A percentile compares a stretch with the other conserved stretches of the same genome.
Evolutionary conservation across 306 rosid genomes (phyloP).

Genomic region (Casuarina cunninghamiana): DNA sequence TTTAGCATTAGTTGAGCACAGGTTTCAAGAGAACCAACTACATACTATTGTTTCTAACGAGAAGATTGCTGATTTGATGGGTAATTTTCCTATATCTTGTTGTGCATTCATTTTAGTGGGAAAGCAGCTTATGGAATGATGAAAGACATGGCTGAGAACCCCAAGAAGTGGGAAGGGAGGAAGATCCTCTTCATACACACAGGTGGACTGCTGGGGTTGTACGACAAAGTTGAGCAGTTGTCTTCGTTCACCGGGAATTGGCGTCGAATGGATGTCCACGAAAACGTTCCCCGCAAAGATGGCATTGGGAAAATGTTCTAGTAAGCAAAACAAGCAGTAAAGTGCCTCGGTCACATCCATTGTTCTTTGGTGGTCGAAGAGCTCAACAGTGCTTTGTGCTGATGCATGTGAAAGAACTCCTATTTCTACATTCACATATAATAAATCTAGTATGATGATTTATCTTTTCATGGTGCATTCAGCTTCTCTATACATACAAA

Average conservation of each 20-base stretch:
- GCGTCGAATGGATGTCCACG: conserved; percentile 70
- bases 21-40: background rate
- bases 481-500: too few species aligned
- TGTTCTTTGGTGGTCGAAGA: background rate
- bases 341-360: conserved; percentile 13
- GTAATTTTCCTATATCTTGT: background rate
- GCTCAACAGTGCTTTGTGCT: background rate
- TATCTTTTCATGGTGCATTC: too few species aligned
- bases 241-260: conserved; percentile 67
- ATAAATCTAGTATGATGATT: background rate
- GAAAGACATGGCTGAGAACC: conserved; percentile 72
- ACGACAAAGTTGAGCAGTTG: conserved; percentile 80
- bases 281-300: conserved; percentile 68
- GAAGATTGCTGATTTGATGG: conserved; percentile 16
- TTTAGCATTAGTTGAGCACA: background rate
- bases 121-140: conserved; percentile 76
- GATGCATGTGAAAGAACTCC: conserved; percentile 8
- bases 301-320: conserved; percentile 86
- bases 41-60: background rate
- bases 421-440: background rate
- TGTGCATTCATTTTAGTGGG: conserved; percentile 55
- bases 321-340: conserved; percentile 10
- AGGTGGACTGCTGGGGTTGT: conserved; percentile 90
- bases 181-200: conserved; percentile 89
- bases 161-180: conserved; percentile 94